phyloP scores from a whole-genome alignment of 2,329 filamentous ascomycete genomes.

The Westerdykella sp. region DNA sequence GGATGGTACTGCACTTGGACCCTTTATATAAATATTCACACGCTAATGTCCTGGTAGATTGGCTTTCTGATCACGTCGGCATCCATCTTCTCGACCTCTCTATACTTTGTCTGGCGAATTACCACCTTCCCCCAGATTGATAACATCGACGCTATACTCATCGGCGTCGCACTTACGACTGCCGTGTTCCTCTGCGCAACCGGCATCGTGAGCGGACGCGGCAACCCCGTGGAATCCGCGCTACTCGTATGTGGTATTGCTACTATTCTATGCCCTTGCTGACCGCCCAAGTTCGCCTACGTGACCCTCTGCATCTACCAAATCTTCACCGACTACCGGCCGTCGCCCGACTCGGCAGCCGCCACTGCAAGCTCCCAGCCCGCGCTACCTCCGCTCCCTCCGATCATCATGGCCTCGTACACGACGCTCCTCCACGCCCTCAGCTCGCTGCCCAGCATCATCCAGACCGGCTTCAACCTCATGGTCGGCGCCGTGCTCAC shows the following conservation, averaged over 20 bases:
- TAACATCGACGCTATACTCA: constrained; percentile 86
- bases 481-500: constrained; percentile 89
- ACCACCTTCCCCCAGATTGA: constrained; percentile 88
- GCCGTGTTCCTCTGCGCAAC: constrained; percentile 88
- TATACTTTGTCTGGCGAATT: constrained; percentile 95
- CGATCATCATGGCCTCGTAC: constrained; percentile 97
- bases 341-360: constrained; percentile 56
- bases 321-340: constrained; percentile 97
- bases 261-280: constrained; percentile 2
- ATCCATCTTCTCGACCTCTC: constrained; percentile 83
- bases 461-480: constrained; percentile 78
- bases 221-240: constrained; percentile 92
- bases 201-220: constrained; percentile 87
- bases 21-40: background rate
- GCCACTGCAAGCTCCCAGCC: constrained; percentile 56
- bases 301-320: constrained; percentile 98
- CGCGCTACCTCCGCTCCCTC: constrained; percentile 94
- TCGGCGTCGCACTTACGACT: constrained; percentile 86
- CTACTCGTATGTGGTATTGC: constrained; percentile 50
- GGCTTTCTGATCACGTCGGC: constrained; percentile 80
- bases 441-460: constrained; percentile 72
- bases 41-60: constrained; percentile 57
- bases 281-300: constrained; percentile 65
- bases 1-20: constrained; percentile 65
- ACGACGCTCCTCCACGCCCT: constrained; percentile 82